Base-by-base conservation (phyloP, 2,329 filamentous ascomycete genomes). In the Aspergillus pseudoglaucus region DNA sequence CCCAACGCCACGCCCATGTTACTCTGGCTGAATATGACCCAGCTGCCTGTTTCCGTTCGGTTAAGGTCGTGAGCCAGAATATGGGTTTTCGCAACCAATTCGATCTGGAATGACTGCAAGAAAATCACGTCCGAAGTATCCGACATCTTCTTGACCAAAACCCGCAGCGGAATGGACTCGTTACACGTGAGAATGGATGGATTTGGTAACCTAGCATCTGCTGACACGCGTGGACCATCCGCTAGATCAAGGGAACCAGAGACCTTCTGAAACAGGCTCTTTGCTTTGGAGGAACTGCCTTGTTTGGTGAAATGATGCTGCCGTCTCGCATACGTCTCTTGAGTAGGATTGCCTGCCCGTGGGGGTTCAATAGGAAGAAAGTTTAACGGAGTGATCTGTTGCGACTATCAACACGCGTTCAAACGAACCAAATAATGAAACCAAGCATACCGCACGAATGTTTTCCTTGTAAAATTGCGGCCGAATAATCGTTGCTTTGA, bases 341-440 rank as follows among this genome's bases (percentile, higher is more conserved):
- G 85, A 20, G 81, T 80, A 1, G 82, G 78, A 41, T 76, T 72
- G 4, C 79, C 73, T 0, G 82, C 82, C 38, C 90, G 78, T 0
- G 91, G 90, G 5, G 89, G 88, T 66, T 98, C 93, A 56, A 97
- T 91, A 4, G 93, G 93, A 33, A 96, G 77, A 64, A 98, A 93
- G 49, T 88, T 91, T 70, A 96, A 85, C 32, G 83, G 82, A 32
- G 64, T 66, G 55, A 67, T 68, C 73, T 68, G 56, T 7, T 32
- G 27, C 25, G 43, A 44, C 17, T 32, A 25, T 6, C 38, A 27
- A 39, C 15, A 48, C 35, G 37, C 18, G 38, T 20, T 33, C 14
- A 30, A 32, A 40, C 20, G 30, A 27, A 17, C 5, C 18, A 23
- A 35, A 6, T 20, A 42, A 33, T 4, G 17, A 12, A 46, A 38